Percentiles rank a stretch among this genome's conserved stretches.
phyloP scores from a whole-genome alignment of 2,329 filamentous ascomycete genomes.

The Fusarium devonianum region DNA sequence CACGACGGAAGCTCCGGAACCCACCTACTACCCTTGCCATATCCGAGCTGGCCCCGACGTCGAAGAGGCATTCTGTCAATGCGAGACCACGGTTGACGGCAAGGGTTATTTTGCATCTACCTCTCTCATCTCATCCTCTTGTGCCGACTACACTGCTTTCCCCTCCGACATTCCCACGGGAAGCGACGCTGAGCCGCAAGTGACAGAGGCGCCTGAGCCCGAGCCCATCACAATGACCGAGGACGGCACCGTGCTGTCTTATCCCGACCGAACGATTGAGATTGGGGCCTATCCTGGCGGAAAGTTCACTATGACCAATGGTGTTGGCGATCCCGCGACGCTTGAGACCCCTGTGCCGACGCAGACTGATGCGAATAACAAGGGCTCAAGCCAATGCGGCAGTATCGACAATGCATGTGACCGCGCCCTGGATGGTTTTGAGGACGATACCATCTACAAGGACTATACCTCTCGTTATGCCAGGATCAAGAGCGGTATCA shows the following conservation, averaged over 20 bases:
- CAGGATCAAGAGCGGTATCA: background rate
- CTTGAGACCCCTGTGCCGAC: background rate
- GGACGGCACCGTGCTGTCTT: background rate
- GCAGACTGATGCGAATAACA: conserved; percentile 2
- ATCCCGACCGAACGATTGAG: background rate
- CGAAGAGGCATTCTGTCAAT: conserved; percentile 7
- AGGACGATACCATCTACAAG: background rate
- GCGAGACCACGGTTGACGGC: conserved; percentile 1
- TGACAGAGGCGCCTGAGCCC: background rate
- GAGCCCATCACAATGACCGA: conserved; percentile 2
- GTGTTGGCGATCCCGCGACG: conserved; percentile 2
- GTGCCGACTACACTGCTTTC: conserved; percentile 11
- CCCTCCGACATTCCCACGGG: background rate
- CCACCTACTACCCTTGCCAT: background rate
- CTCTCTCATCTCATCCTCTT: conserved; percentile 3
- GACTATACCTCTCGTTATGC: conserved; percentile 1
- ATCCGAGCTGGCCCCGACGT: conserved; percentile 10
- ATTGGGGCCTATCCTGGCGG: background rate
- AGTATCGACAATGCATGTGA: conserved; percentile 14
- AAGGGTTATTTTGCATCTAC: conserved; percentile 10
- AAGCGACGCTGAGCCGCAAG: background rate
- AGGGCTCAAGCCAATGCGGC: conserved; percentile 12
- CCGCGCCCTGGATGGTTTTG: conserved; percentile 2
- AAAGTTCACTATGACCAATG: background rate
- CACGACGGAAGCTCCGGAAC: background rate